Base-by-base conservation (phyloP, 139 green algal genomes). In the Eudorina sp. region DNA sequence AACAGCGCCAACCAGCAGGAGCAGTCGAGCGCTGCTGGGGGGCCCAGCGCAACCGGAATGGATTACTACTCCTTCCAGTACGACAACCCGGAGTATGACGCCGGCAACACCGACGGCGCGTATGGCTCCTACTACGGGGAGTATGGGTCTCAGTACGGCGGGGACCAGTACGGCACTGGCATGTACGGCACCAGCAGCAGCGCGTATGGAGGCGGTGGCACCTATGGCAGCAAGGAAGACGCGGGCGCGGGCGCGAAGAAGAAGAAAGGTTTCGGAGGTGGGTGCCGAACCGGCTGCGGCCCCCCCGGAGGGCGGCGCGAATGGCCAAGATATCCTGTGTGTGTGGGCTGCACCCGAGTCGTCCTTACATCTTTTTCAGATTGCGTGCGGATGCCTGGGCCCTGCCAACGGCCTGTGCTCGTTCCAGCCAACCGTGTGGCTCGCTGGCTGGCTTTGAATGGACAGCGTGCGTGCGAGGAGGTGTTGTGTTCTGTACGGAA, bases 181-280 rank as follows among this genome's bases (percentile, higher is more conserved):
- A 29, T 41, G 64, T 88, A 88, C 82, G 46, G 46, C 8, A 53
- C 34, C 13, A 58, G 31, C 36, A 53, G 46, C 13, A 58, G 31
- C 36, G 48, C 34, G 36, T 88, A 88, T 36, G 82, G 79, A 27
- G 53, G 55, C 34, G 76, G 77, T 31, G 66, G 58, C 6, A 58
- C 23, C 64, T 87, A 80, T 36, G 82, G 66, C 82, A 34, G 7
- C 16, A 60, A 18, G 29, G n/a, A 41, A 43, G 62, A 38, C 5
- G 58, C 29, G 29, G 43, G 16, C 4, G 31, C 23, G 40, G 43
- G 81, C 18, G 68, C 48, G 36, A 38, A 31, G 0, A 87, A 87
- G 66, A 88, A 88, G 66, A 40, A 51, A n/a, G 82, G 83, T 40
- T 88, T 88, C 19, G 83, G 83, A 88, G 83, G 83, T 88, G 64